These are phyloP conservation scores for Erodium texanum DNA, from an alignment of 441 rosid species.

Conservation along the genomic window DNA sequence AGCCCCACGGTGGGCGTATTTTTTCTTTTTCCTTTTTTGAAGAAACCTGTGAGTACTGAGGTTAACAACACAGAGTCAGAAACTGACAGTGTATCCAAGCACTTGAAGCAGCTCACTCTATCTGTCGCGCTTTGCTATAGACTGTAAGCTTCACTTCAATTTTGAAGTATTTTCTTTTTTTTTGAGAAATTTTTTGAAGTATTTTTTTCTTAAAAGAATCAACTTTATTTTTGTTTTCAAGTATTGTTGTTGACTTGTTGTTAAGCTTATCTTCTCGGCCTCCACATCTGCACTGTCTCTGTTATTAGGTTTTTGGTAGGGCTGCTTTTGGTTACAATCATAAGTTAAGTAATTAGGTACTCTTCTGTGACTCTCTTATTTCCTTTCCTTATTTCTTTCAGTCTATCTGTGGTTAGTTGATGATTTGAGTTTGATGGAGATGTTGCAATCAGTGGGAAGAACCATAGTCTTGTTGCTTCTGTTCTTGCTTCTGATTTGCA, in stretches of 20 bases:
- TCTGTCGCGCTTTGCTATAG: too few relatives aligned
- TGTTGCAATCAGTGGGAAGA: constrained; percentile 21
- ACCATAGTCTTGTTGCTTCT: constrained; percentile 13
- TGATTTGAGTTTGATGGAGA: not conserved
- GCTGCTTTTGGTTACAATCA: not conserved
- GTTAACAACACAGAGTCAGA: too few relatives aligned
- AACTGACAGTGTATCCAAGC: too few relatives aligned
- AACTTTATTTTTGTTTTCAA: not conserved
- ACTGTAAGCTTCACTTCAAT: too few relatives aligned
- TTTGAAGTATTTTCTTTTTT: too few relatives aligned
- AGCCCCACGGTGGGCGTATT: too few relatives aligned
- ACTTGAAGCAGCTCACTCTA: too few relatives aligned
- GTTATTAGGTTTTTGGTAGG: not conserved
- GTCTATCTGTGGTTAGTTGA: not conserved
- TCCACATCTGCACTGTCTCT: not conserved
- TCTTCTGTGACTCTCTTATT: not conserved
- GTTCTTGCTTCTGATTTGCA: constrained; percentile 19
- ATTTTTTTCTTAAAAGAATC: too few relatives aligned
- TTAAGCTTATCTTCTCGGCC: not conserved
- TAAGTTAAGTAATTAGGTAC: not conserved
- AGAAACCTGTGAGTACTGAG: too few relatives aligned
- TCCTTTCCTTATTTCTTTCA: not conserved
- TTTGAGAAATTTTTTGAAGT: too few relatives aligned
- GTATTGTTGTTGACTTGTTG: not conserved
- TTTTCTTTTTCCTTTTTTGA: too few relatives aligned